These are phyloP conservation scores for Penicillium digitatum DNA, from an alignment of 2,329 filamentous ascomycete species.

Conservation along the genomic window DNA sequence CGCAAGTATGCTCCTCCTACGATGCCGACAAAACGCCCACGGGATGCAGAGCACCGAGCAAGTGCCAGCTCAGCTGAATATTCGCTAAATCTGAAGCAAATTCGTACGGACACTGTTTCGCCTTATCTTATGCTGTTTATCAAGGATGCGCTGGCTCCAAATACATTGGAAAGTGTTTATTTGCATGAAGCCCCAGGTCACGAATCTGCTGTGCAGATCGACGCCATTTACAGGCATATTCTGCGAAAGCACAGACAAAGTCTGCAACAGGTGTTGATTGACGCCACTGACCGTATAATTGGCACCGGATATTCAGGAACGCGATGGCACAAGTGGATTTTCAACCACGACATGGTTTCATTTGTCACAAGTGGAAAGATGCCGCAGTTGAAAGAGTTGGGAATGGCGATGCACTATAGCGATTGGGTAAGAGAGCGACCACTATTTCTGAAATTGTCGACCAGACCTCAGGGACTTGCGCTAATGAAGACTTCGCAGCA, in stretches of 20 bases:
- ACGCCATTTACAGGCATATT: constrained; percentile 66
- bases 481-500: constrained; percentile 53
- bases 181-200: constrained; percentile 62
- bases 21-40: constrained; percentile 9
- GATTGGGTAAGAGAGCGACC: constrained; percentile 63
- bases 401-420: constrained; percentile 67
- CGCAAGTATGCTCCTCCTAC: constrained; percentile 54
- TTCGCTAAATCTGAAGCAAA: constrained; percentile 63
- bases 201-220: constrained; percentile 60
- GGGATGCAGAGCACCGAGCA: constrained; percentile 4
- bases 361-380: constrained; percentile 76
- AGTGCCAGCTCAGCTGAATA: constrained; percentile 46
- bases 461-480: constrained; percentile 4
- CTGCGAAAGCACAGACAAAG: constrained; percentile 68
- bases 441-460: neutral
- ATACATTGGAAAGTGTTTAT: constrained; percentile 74
- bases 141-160: constrained; percentile 71
- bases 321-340: constrained; percentile 67
- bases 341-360: constrained; percentile 63
- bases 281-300: constrained; percentile 58
- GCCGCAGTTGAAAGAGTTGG: constrained; percentile 66
- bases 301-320: constrained; percentile 36
- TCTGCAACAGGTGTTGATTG: constrained; percentile 68
- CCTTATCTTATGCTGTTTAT: constrained; percentile 67
- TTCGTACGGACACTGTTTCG: constrained; percentile 72